These are phyloP conservation scores for Heracleum sosnowskyi DNA, from an alignment of 129 eudicot genomes.

Conservation along the genomic window DNA sequence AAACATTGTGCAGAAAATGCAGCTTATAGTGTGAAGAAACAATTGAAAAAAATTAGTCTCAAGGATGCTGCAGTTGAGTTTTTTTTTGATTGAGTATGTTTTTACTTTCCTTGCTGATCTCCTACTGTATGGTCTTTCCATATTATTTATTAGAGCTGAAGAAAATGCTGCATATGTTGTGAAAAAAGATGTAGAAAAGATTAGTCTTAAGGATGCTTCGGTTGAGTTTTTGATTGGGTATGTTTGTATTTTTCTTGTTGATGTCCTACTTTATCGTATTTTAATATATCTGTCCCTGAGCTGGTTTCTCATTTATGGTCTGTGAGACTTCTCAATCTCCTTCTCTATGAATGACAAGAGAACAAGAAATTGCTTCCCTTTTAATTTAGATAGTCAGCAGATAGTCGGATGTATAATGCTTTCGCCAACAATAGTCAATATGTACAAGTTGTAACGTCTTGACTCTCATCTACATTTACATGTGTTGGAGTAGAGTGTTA, in stretches of 20 bases:
- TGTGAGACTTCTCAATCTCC: background rate
- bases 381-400: too few relatives aligned
- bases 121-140: too few relatives aligned
- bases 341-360: background rate
- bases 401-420: too few relatives aligned
- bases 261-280: too few relatives aligned
- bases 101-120: constrained; percentile 3
- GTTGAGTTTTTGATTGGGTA: too few relatives aligned
- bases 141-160: background rate
- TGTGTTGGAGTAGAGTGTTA: too few relatives aligned
- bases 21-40: constrained; percentile 58
- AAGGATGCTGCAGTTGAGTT: constrained; percentile 71
- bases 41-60: constrained; percentile 64
- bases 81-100: constrained; percentile 73
- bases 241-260: background rate
- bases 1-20: constrained; percentile 69
- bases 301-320: background rate
- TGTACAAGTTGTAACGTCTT: too few relatives aligned
- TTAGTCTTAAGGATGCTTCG: too few relatives aligned
- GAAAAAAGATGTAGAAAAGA: too few relatives aligned
- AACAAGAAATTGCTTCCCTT: background rate
- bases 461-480: too few relatives aligned
- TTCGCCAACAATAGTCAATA: too few relatives aligned
- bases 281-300: background rate
- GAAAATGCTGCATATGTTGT: constrained; percentile 71